Evolutionary conservation across 108 stramenopile genomes (phyloP), one percentile per base, ranked within the genome.

Genomic region (Skeletonema grethae): DNA sequence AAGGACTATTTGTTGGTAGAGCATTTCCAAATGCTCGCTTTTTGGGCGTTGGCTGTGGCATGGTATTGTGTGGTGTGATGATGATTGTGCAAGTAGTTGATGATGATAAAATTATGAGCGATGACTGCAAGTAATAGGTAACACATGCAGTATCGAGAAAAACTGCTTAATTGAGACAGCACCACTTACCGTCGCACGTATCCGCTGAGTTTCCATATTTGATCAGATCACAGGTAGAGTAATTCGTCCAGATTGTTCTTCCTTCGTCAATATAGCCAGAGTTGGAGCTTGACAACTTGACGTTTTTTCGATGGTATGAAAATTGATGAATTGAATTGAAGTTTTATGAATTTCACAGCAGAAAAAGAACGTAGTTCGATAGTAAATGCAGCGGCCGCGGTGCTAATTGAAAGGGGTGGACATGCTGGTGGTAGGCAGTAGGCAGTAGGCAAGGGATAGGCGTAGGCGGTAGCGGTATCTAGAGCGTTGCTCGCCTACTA

Each of bases 1-100:
- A 61, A 8, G 60, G 60, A 8, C 60, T 61, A 53, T 66, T 28
- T 5, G 39, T 53, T 34, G 65, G 50, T 31, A 66, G n/a, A 46
- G 39, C 25, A 0, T 22, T 61, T 45, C 43, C 12, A 34, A 24
- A 25, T 46, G 56, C 41, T 31, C 55, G 57, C 50, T 53, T 53
- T 22, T 53, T 53, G 5, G 50, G 50, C 22, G 50, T 53, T 20
- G 50, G 50, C 50, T 53, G 50, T 22, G 22, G n/a, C 41, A 43
- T 12, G 12, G 10, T n/a, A n/a, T 43, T 39, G 38, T 39, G 11
- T 39, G 6, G 38, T 12, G 9, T 7, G 7, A 12, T 10, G 10
- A 2, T 12, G 38, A 39, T 0, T 12, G 10, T 39, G 7, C 38
- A 39, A 39, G 38, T 11, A 28, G 25, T 28, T 28, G 25, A 28